Base-by-base conservation (phyloP, 371 early-diverging fungal species). In the Blakeslea trispora region DNA sequence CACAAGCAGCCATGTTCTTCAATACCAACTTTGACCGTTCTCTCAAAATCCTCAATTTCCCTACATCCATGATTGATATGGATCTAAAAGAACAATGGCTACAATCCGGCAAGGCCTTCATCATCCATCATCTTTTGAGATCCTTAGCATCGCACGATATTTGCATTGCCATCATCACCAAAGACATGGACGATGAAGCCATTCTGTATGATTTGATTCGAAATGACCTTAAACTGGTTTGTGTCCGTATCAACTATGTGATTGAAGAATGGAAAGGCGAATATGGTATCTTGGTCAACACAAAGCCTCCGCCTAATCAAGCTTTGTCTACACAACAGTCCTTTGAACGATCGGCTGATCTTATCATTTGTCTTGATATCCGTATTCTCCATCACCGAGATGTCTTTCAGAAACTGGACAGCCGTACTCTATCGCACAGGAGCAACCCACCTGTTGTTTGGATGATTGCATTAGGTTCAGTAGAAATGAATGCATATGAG, bases 261-360 rank as follows among this genome's bases (percentile, higher is more conserved):
- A 47, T 44, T 14, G 44, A 51, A 17, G 34, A 17, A 1, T 49
- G 50, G 61, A 24, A 56, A 6, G 45, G 50, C 11, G 61, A 65
- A 35, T 57, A 65, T 17, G 66, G 66, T 9, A 40, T 61, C 1
- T 45, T 56, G 44, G 45, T 60, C 5, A 56, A 48, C 24, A 65
- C 54, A 35, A 50, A 24, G 8, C 35, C 18, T 37, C 28, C 19
- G 14, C n/a, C 28, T 5, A 15, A 34, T 10, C 17, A 17, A 11
- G 8, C 7, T 2, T 1, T 28, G 18, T 23, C 18, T 9, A 3
- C 44, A 3, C 10, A 21, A 34, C 28, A 31, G 22, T 13, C 3
- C 4, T 59, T 47, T 5, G 10, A 10, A 1, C 23, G 17, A 19
- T 10, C 15, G 0, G 56, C 40, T 2, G 65, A 64, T 39, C 17